phyloP scores from a whole-genome alignment of 2,329 filamentous ascomycete species.

The Raffaelea arxii region DNA sequence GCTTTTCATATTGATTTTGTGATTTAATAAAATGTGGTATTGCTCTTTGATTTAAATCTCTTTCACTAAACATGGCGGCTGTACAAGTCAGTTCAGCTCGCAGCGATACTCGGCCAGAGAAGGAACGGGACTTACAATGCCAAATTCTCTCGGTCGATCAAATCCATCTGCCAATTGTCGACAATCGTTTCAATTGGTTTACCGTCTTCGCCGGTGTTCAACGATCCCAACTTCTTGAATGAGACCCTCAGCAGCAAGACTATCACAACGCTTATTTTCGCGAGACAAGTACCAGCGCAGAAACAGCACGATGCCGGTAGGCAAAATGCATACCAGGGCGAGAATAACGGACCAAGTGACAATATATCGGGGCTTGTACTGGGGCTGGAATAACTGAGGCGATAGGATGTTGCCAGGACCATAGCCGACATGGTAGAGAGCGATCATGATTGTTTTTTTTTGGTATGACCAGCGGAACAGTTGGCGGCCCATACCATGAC shows the following conservation, averaged over 20 bases:
- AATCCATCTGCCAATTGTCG: slow-evolving; percentile 7
- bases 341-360: slow-evolving; percentile 10
- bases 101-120: too few species aligned
- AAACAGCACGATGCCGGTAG: slow-evolving; percentile 10
- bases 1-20: too few species aligned
- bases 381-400: slow-evolving; percentile 51
- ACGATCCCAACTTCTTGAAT: slow-evolving; percentile 7
- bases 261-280: slow-evolving; percentile 10
- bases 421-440: slow-evolving; percentile 49
- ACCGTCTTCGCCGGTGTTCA: slow-evolving; percentile 6
- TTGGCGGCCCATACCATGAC: slow-evolving; percentile 35
- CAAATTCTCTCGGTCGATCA: slow-evolving; percentile 9
- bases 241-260: background rate
- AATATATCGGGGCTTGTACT: slow-evolving; percentile 34
- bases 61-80: too few species aligned
- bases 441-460: slow-evolving; percentile 55
- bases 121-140: slow-evolving; percentile 10
- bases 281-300: slow-evolving; percentile 8
- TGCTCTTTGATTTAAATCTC: too few species aligned
- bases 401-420: slow-evolving; percentile 52
- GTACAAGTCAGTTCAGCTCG: too few species aligned
- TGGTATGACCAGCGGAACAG: slow-evolving; percentile 47
- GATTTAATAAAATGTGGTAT: too few species aligned
- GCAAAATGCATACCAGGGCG: slow-evolving; percentile 8
- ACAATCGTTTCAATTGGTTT: slow-evolving; percentile 3